Evolutionary conservation across 164 flowering plant genomes (phyloP).

Genomic region (Amborella trichopoda): DNA sequence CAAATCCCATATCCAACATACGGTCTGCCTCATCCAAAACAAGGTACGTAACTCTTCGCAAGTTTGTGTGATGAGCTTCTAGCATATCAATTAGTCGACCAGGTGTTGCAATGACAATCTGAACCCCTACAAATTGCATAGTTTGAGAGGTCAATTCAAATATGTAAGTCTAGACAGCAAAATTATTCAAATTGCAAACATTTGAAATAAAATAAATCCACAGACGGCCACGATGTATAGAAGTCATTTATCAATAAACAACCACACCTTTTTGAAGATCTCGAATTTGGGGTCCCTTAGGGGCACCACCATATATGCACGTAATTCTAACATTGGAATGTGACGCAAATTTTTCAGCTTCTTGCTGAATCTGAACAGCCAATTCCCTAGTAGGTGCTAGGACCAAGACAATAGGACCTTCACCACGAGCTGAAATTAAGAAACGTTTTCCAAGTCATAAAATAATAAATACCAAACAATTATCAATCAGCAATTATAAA

Average conservation of each 20-base stretch:
- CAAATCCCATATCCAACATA: conserved; percentile 99
- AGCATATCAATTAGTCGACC: conserved; percentile 94
- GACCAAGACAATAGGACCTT: conserved; percentile 81
- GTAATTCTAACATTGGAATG: conserved; percentile 56
- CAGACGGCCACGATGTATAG: too few species aligned
- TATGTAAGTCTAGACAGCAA: too few species aligned
- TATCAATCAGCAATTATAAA: too few species aligned
- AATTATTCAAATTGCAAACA: too few species aligned
- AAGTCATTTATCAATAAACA: too few species aligned
- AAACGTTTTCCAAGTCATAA: too few species aligned
- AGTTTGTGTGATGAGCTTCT: conserved; percentile 80
- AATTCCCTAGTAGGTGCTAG: conserved; percentile 94
- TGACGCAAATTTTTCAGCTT: conserved; percentile 68
- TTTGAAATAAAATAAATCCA: too few species aligned
- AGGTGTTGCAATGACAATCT: conserved; percentile 94
- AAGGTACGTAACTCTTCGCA: conserved; percentile 88
- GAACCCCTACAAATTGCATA: conserved; percentile 53
- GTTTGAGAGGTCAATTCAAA: too few species aligned
- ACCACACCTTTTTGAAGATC: conserved; percentile 71
- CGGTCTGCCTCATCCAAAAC: conserved; percentile 98
- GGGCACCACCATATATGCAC: conserved; percentile 95
- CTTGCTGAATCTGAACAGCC: conserved; percentile 93
- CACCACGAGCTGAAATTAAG: conserved; percentile 68
- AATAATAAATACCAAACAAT: too few species aligned
- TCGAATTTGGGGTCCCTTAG: conserved; percentile 96